Evolutionary conservation across 345 rosid genomes (phyloP), one percentile per base, ranked within the genome.

Genomic region (Salix udensis): DNA sequence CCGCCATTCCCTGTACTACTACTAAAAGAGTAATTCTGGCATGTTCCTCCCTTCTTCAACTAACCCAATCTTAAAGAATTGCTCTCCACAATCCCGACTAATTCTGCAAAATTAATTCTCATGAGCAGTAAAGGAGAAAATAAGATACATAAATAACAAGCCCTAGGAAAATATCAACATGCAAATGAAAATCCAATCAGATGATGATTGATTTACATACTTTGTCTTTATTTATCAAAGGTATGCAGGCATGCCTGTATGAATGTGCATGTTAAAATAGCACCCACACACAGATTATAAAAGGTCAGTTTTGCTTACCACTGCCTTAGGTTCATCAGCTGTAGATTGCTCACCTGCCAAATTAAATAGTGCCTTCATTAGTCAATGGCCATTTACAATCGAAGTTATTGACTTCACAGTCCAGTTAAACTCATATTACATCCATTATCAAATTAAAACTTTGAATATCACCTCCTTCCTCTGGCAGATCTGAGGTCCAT

Each of bases 401-500:
- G 9, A 42, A 30, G 61, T 15, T 37, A 8, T 31, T 28, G 19
- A 71, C 28, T 53, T 24, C 18, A 28, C 28, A 64, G 2, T 6
- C 23, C 26, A 36, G 61, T 44, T 30, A 31, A 64, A 66, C 76
- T 73, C 64, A 24, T 4, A 23, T 70, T 18, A 24, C 24, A 42
- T 61, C 55, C 58, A 73, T 62, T 34, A 58, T 68, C 31, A 42
- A 55, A 53, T 9, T 21, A 74, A 21, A 16, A 30, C 31, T 65
- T 46, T n/a, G 53, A 24, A 12, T 26, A 36, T 85, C 82, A 91
- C 97, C 97, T 87, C 89, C 94, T 79, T 91, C 97, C 66, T 93
- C 96, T 1, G 92, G 91, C 75, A 91, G 79, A 87, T 91, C 95
- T 6, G 97, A 84, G 74, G 97, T 91, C 97, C 95, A 93, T 53